Evolutionary conservation across 2,329 filamentous ascomycete species (phyloP).

Genomic region (Mycosphaerella arachidis): DNA sequence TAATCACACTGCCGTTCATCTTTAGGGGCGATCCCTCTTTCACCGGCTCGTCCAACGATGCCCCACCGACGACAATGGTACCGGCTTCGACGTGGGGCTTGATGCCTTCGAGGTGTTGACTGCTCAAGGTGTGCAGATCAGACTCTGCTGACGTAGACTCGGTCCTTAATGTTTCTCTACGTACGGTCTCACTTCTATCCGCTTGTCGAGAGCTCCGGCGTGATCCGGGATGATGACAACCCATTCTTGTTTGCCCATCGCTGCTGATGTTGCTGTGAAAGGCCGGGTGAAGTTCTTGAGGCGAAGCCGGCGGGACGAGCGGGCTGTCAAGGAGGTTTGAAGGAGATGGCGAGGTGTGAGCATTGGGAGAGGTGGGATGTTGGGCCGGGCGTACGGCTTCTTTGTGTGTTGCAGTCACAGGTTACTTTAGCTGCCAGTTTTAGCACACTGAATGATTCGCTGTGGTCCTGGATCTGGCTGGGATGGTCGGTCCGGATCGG

Average conservation of each 20-base stretch:
- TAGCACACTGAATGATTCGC: too few species aligned
- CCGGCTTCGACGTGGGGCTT: constrained; percentile 52
- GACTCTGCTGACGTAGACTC: too few species aligned
- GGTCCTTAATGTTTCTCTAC: background rate
- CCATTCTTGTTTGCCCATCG: constrained; percentile 45
- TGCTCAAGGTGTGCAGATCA: constrained; percentile 5
- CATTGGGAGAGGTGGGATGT: background rate
- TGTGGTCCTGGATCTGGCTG: too few species aligned
- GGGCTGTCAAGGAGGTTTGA: background rate
- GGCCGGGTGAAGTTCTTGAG: background rate
- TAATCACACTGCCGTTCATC: constrained; percentile 70
- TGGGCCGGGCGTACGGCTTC: background rate
- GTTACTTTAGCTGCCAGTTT: background rate
- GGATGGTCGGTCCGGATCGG: too few species aligned
- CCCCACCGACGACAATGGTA: constrained; percentile 62
- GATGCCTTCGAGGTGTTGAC: constrained; percentile 55
- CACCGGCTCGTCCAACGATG: constrained; percentile 61
- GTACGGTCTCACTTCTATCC: constrained; percentile 41
- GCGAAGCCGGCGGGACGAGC: background rate
- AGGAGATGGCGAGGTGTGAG: background rate
- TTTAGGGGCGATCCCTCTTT: constrained; percentile 60
- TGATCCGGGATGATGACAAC: constrained; percentile 48
- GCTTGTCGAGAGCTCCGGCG: constrained; percentile 37
- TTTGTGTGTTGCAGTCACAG: background rate
- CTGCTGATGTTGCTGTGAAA: constrained; percentile 23